Conservation (phyloP, 305 asterid species). For the Fraxinus velutina region DNA sequence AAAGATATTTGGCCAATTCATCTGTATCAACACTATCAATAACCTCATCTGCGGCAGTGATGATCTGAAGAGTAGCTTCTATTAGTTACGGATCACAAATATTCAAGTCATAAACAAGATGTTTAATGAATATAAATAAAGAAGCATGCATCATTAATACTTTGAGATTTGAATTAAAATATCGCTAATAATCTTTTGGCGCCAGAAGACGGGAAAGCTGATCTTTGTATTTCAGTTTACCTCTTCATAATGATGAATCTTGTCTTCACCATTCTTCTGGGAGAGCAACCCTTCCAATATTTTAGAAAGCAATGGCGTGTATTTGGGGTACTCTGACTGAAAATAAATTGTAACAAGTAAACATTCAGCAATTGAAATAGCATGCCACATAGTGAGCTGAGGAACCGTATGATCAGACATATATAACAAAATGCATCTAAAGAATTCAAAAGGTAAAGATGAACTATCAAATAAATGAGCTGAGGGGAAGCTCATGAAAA, state of each 20-base stretch:
- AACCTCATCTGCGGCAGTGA: conserved; percentile 76
- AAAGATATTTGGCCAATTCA: conserved; percentile 64
- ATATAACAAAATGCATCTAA: background rate
- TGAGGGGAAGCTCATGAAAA: background rate
- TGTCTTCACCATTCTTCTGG: conserved; percentile 54
- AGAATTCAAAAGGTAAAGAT: conserved; percentile 13
- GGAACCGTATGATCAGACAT: background rate
- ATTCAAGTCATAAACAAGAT: background rate
- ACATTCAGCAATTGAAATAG: conserved; percentile 17
- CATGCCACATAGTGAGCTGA: background rate
- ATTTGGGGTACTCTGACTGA: conserved; percentile 87
- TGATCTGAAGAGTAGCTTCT: conserved; percentile 51
- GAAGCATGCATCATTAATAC: background rate
- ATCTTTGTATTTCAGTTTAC: conserved; percentile 32
- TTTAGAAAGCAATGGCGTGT: conserved; percentile 89
- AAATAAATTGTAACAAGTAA: conserved; percentile 28
- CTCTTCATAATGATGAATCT: conserved; percentile 66
- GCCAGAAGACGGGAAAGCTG: background rate
- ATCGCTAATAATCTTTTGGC: background rate
- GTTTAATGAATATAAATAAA: background rate
- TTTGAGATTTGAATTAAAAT: background rate
- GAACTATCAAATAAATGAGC: background rate
- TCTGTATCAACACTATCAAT: conserved; percentile 67
- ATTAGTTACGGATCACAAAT: conserved; percentile 10
- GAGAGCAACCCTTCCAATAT: conserved; percentile 75